These are phyloP conservation scores for Plasmodium cynomolgi DNA, from an alignment of 169 alveolate genomes.

Conservation along the genomic window DNA sequence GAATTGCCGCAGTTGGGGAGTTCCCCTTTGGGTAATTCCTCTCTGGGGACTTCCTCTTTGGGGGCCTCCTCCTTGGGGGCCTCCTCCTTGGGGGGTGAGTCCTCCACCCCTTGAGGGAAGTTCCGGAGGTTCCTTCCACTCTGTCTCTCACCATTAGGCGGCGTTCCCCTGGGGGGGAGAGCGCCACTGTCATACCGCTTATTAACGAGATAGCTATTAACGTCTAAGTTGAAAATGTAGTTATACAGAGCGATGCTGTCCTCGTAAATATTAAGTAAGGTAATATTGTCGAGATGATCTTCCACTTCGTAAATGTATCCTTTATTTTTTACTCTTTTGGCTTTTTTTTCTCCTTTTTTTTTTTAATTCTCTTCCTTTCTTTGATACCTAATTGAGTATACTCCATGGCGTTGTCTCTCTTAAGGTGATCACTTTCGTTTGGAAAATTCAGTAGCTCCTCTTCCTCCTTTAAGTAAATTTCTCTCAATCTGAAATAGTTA, in stretches of 20 bases:
- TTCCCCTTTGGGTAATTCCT: too few species aligned
- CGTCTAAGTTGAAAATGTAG: conserved; percentile 55
- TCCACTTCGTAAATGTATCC: conserved; percentile 71
- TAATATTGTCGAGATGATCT: conserved; percentile 70
- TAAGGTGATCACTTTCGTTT: conserved; percentile 20
- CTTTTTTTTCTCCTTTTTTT: conserved; percentile 58
- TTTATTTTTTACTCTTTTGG: conserved; percentile 18
- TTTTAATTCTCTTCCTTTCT: conserved; percentile 57
- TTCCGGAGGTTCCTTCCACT: not conserved
- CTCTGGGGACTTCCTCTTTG: too few species aligned
- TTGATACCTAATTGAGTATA: conserved; percentile 13
- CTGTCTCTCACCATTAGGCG: not conserved
- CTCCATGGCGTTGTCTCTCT: not conserved
- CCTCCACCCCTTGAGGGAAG: not conserved
- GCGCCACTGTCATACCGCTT: conserved; percentile 5
- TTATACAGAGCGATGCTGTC: conserved; percentile 62
- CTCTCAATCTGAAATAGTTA: conserved; percentile 63
- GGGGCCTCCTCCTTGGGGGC: not conserved
- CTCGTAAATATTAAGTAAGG: conserved; percentile 47
- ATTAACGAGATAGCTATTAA: not conserved
- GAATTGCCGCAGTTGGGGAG: not conserved
- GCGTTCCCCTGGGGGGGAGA: not conserved
- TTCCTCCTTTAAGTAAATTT: conserved; percentile 60
- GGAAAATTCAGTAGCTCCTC: not conserved
- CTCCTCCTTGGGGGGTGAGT: not conserved